Evolutionary conservation across 2,329 filamentous ascomycete species (phyloP).

Genomic region (Xylariales sp.): DNA sequence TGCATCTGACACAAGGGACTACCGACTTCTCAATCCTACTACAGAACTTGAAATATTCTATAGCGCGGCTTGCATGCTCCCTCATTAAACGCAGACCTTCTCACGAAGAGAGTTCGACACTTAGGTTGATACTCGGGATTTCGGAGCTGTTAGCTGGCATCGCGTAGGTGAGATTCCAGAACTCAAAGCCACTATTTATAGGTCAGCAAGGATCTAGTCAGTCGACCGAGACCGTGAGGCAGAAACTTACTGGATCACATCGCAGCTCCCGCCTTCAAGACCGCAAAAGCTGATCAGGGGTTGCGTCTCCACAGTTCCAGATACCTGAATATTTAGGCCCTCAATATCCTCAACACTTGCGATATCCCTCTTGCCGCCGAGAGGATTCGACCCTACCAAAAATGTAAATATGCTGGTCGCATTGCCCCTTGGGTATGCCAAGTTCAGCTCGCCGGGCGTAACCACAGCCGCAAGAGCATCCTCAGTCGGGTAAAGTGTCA

Average conservation of each 20-base stretch:
- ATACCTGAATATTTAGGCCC: conserved; percentile 30
- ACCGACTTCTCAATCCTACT: no score
- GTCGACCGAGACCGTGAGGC: not conserved
- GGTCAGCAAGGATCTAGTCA: not conserved
- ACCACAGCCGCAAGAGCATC: conserved; percentile 29
- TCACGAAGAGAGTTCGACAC: conserved; percentile 3
- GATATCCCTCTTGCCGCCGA: conserved; percentile 28
- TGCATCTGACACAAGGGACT: no score
- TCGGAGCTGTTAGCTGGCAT: conserved; percentile 11
- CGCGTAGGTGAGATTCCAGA: conserved; percentile 18
- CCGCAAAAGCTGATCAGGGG: conserved; percentile 31
- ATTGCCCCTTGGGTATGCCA: conserved; percentile 42
- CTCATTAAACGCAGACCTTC: no score
- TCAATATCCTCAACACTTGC: conserved; percentile 32
- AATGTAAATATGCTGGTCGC: conserved; percentile 34
- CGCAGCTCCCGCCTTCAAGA: conserved; percentile 11
- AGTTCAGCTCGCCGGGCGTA: conserved; percentile 28
- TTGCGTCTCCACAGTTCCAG: conserved; percentile 26
- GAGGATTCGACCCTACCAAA: conserved; percentile 32
- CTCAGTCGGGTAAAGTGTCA: conserved; percentile 31
- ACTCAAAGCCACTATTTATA: conserved; percentile 21
- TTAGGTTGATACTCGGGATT: conserved; percentile 7
- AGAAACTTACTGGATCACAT: conserved; percentile 11
- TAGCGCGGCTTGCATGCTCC: no score
- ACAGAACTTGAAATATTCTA: no score